A percentile compares a stretch with the other conserved stretches of the same genome.
Evolutionary conservation across 768 basidiomycete species (phyloP).

Genomic region (Suillus occidentalis): DNA sequence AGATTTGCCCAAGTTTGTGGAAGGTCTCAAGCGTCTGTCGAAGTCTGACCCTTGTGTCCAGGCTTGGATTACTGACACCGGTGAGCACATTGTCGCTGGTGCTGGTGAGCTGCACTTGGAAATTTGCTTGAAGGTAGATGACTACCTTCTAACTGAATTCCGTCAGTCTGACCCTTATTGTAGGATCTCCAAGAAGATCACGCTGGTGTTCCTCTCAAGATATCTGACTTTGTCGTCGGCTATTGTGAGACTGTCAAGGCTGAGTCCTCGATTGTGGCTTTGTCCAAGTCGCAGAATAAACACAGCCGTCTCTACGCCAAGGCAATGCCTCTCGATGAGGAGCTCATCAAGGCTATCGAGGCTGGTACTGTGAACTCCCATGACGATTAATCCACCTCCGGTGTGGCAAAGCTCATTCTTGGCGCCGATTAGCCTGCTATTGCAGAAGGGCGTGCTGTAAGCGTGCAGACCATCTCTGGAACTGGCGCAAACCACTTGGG

Average conservation of each 20-base stretch:
- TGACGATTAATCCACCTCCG: conserved; percentile 90
- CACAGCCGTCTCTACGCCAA: conserved; percentile 98
- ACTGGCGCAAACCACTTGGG: conserved; percentile 96
- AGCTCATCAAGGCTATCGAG: conserved; percentile 92
- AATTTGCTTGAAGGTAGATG: conserved; percentile 91
- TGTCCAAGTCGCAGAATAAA: conserved; percentile 99
- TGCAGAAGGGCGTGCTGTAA: conserved; percentile 66
- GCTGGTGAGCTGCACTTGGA: conserved; percentile 99
- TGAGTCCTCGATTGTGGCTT: conserved; percentile 92
- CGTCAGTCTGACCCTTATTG: conserved; percentile 1
- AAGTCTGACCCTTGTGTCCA: too few species aligned
- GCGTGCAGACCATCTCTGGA: conserved; percentile 92
- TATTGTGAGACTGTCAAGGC: conserved; percentile 97
- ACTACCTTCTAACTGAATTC: neutral
- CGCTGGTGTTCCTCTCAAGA: conserved; percentile 98
- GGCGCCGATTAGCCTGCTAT: conserved; percentile 72
- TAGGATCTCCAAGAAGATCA: conserved; percentile 99
- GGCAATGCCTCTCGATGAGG: conserved; percentile 92
- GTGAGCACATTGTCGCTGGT: too few species aligned
- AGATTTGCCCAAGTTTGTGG: too few species aligned
- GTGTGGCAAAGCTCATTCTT: conserved; percentile 81
- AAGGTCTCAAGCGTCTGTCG: too few species aligned
- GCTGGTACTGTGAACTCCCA: conserved; percentile 79
- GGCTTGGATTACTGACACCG: too few species aligned
- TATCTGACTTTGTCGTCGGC: conserved; percentile 95